Percentiles rank a stretch among this genome's conserved stretches.
Conservation (phyloP, 2,329 filamentous ascomycete genomes). For the Verticillium tricorpus region DNA sequence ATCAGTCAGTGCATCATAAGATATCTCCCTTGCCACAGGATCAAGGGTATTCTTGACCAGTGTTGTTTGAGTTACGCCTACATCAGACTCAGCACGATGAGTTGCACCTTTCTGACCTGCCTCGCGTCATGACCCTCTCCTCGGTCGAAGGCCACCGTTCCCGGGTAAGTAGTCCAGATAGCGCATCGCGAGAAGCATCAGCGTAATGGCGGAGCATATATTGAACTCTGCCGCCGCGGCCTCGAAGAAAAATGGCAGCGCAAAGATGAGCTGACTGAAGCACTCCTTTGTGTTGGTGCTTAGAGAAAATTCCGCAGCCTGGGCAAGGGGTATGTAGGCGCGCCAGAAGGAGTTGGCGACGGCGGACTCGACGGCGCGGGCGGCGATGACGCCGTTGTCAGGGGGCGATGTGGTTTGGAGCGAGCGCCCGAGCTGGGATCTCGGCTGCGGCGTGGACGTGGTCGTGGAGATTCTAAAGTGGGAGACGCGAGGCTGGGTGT, state of each 20-base stretch:
- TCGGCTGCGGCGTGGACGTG: too few species aligned
- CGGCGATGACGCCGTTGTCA: neutral
- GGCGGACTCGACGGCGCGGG: neutral
- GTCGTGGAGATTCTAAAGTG: too few species aligned
- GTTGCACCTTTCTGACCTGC: neutral
- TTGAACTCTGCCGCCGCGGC: conserved; percentile 3
- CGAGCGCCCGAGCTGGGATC: neutral
- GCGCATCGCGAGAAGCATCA: conserved; percentile 2
- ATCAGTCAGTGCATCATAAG: too few species aligned
- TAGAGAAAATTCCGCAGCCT: neutral
- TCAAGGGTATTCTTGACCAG: too few species aligned
- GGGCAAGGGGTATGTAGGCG: neutral
- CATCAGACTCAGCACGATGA: neutral
- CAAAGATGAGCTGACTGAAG: conserved; percentile 1
- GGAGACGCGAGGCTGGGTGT: too few species aligned
- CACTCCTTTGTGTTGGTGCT: neutral
- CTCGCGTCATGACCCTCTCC: neutral
- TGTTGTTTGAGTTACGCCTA: neutral
- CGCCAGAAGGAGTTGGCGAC: neutral
- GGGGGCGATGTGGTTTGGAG: neutral
- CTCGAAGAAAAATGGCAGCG: conserved; percentile 2
- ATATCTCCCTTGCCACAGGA: too few species aligned
- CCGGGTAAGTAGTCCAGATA: neutral
- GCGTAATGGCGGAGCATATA: neutral
- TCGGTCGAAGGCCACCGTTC: neutral